phyloP scores from a whole-genome alignment of 2,329 filamentous ascomycete genomes.

The Trichoderma koningiopsis region DNA sequence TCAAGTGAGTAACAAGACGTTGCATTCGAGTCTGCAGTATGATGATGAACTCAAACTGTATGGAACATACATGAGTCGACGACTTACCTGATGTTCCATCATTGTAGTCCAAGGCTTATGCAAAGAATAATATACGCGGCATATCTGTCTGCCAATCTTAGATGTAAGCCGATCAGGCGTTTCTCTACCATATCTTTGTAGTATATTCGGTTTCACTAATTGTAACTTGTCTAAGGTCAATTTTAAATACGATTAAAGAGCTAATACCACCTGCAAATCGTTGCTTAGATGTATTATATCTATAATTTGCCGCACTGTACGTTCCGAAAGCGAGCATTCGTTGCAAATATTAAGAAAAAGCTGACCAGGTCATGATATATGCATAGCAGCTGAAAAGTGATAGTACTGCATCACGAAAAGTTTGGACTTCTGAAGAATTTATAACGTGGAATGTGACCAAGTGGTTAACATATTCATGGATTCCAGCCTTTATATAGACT shows the following conservation, averaged over 20 bases:
- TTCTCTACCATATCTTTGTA: too few relatives aligned
- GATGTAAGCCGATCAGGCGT: too few relatives aligned
- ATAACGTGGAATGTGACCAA: not conserved
- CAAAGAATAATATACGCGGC: not conserved
- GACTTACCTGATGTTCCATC: not conserved
- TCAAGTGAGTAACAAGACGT: not conserved
- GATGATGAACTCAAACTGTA: not conserved
- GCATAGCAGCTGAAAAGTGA: not conserved
- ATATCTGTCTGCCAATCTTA: too few relatives aligned
- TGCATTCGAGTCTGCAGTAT: not conserved
- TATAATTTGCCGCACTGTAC: not conserved
- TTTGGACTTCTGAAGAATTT: not conserved
- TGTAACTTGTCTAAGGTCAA: too few relatives aligned
- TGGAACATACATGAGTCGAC: not conserved
- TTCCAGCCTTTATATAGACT: not conserved
- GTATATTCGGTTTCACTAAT: too few relatives aligned
- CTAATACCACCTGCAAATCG: not conserved
- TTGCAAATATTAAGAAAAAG: conserved; percentile 26
- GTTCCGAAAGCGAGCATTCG: conserved; percentile 13
- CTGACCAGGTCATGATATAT: not conserved
- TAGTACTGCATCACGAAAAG: not conserved
- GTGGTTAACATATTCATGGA: not conserved
- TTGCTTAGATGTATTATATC: not conserved
- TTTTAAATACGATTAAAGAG: too few relatives aligned
- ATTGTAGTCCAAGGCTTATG: conserved; percentile 12